Conservation (phyloP, 352 stramenopile genomes). For the Pythium sukuiense region DNA sequence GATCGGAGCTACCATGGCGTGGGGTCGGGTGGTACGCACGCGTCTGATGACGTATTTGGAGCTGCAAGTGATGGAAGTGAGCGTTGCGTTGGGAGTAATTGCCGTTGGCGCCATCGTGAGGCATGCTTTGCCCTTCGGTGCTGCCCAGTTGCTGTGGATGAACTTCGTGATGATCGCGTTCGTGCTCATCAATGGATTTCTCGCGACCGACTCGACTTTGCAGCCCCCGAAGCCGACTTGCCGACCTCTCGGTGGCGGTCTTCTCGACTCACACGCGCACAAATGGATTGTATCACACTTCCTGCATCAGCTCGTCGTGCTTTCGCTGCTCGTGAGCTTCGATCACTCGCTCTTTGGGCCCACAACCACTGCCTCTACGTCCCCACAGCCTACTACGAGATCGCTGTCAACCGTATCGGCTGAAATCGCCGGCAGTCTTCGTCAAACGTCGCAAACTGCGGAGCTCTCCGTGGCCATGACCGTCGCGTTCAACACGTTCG, state of each 20-base stretch:
- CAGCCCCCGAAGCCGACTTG: background rate
- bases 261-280: background rate
- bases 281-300: background rate
- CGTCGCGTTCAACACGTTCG: slow-evolving; percentile 32
- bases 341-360: background rate
- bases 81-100: background rate
- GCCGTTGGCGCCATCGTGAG: background rate
- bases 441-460: background rate
- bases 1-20: background rate
- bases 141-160: background rate
- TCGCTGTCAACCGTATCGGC: background rate
- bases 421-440: background rate
- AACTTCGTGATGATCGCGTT: background rate
- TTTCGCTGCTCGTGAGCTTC: background rate
- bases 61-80: background rate
- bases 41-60: background rate
- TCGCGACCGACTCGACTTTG: background rate
- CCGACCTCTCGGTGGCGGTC: background rate
- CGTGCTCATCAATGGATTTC: background rate
- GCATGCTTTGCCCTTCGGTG: background rate
- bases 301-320: background rate
- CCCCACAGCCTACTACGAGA: background rate
- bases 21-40: background rate
- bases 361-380: background rate
- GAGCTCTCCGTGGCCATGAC: background rate